Base-by-base conservation (phyloP, 2,329 filamentous ascomycete genomes). In the Bipolaris sorokiniana region DNA sequence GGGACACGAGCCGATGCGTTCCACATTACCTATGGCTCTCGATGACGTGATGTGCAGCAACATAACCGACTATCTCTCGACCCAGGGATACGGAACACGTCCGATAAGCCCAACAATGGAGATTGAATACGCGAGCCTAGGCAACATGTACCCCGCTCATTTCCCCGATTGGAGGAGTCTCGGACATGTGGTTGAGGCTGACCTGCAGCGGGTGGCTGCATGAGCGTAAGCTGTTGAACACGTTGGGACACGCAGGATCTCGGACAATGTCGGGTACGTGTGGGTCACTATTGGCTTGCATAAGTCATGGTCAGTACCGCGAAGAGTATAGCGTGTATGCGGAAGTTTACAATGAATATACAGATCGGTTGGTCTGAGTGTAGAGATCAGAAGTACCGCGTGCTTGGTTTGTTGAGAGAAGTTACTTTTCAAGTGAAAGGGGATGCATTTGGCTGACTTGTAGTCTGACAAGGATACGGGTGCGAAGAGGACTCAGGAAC, bases 191-290 rank as follows among this genome's bases (percentile, higher is more conserved):
- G 52, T 55, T 51, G 52, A 38, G 47, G 20, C 42, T 38, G 38
- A 40, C 52, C 46, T 55, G 52, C 52, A 55, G 52, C 47, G 47
- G 52, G 52, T 55, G 38, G 52, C 52, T 55, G 52, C 52, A 55
- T 52, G 40, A 28, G 22, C 50, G 31, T 22, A 31, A 36, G 50
- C 49, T 51, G 49, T 51, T 51, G 49, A 45, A 16, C 33, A 18
- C 20, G 49, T 51, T 51, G 48, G 38, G 48, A 44, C 28, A 51
- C 38, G 22, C 31, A 34, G 33, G 15, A 23, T 23, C 33, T 48
- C 33, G 46, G 46, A 38, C 28, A 16, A 38, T 26, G 15, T 38
- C 46, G 46, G 46, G 28, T 38, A 16, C 33, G 16, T 23, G 18
- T 23, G 31, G 33, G 22, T 23, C 46, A 16, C 5, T 13, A 37